These are phyloP conservation scores for Chaetomiaceae sp. DNA, from an alignment of 2,329 filamentous ascomycete genomes.

Conservation along the genomic window DNA sequence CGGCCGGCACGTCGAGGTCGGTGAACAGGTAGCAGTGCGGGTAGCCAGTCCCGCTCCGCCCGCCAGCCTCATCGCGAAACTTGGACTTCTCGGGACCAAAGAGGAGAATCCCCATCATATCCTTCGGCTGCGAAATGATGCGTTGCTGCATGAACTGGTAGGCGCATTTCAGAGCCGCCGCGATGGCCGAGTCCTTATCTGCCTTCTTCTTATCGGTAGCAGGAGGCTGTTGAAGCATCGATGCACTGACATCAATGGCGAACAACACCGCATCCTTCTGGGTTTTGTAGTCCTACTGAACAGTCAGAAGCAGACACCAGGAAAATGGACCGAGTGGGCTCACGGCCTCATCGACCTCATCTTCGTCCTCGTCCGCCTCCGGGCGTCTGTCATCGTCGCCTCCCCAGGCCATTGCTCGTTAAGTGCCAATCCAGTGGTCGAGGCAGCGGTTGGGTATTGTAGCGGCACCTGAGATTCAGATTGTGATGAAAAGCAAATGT, in stretches of 20 bases:
- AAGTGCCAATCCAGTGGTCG: neutral
- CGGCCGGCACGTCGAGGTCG: constrained; percentile 81
- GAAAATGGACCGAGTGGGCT: constrained; percentile 10
- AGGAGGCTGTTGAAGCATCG: constrained; percentile 70
- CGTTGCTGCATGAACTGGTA: constrained; percentile 96
- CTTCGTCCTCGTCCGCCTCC: constrained; percentile 64
- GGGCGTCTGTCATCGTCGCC: constrained; percentile 43
- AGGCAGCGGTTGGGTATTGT: too few species aligned
- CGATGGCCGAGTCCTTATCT: constrained; percentile 68
- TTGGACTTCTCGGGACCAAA: constrained; percentile 85
- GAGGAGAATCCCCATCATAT: constrained; percentile 93
- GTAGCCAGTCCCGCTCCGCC: constrained; percentile 57
- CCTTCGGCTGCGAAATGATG: constrained; percentile 92
- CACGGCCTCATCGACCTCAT: constrained; percentile 40
- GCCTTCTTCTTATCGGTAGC: constrained; percentile 68
- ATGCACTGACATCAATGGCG: constrained; percentile 83
- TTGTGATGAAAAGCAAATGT: neutral
- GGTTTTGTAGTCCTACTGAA: constrained; percentile 69
- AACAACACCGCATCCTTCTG: constrained; percentile 98
- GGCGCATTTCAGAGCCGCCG: constrained; percentile 86
- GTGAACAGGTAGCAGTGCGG: constrained; percentile 89
- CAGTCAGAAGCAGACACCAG: constrained; percentile 9
- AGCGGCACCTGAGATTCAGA: too few species aligned
- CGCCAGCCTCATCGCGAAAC: constrained; percentile 61
- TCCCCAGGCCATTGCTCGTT: constrained; percentile 27